Base-by-base conservation (phyloP, 495 filamentous ascomycete species). In the Podospora tetraspora region DNA sequence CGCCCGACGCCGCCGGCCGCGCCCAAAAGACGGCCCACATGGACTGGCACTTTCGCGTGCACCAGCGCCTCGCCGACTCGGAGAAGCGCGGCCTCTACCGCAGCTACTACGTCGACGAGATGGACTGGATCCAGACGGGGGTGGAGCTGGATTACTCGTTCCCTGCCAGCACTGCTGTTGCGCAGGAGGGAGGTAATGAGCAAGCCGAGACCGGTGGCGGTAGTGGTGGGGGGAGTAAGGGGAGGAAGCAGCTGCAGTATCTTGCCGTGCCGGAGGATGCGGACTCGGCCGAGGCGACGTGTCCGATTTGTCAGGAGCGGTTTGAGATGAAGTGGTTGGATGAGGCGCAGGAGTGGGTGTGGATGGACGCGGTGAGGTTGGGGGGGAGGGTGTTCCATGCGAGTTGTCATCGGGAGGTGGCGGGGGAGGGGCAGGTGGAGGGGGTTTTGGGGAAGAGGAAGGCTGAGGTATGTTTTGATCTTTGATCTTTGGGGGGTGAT, bases 1-100 rank as follows among this genome's bases (percentile, higher is more conserved):
- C 83, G 34, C 83, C 86, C 23, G 90, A 89, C 25, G 90, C 91
- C 59, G 86, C 92, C 70, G 94, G 93, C 29, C 90, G 87, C 69
- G 86, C 87, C 73, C 89, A 89, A 79, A 98, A 98, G 79, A 90
- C 90, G n/a, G 87, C 91, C 1, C 95, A 99, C 79, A 85, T 97
- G 77, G 95, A 99, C 76, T 98, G 94, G 95, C 95, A 99, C 77
- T 99, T 99, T 81, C 86, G 89, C 30, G 94, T 94, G 3, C 94
- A 97, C 75, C 91, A 92, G 76, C 90, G 94, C 25, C 90, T 95
- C 81, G 86, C 87, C 7, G 94, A 98, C 57, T 87, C 87, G 56
- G 87, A 90, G 69, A 91, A 88, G 75, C 86, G 92, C 57, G 93
- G 91, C 11, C 91, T 96, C 71, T 92, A 92, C 73, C 88, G 95